Evolutionary conservation across 1,139 yeast genomes (phyloP).

Genomic region (Taphrina pruni): DNA sequence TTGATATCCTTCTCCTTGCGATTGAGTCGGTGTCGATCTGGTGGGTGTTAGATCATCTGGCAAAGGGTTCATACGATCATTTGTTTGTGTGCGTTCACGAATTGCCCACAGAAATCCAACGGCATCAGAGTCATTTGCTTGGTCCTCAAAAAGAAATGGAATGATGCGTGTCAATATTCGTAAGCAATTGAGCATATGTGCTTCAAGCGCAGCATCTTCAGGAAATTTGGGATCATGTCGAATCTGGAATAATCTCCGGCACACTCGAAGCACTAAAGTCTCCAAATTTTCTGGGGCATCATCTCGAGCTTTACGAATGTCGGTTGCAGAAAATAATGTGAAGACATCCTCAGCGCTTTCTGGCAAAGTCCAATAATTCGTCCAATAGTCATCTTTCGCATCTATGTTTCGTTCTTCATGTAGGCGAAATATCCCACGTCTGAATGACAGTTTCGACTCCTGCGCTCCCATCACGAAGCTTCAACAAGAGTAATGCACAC

Average conservation of each 20-base stretch:
- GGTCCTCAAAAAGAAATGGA: conserved; percentile 69
- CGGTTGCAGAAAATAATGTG: conserved; percentile 62
- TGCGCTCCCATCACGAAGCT: conserved; percentile 64
- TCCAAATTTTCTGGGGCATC: conserved; percentile 64
- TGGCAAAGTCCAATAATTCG: conserved; percentile 58
- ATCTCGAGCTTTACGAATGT: conserved; percentile 66
- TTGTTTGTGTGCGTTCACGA: conserved; percentile 25
- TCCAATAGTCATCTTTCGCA: conserved; percentile 63
- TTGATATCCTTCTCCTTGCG: conserved; percentile 2
- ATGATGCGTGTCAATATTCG: conserved; percentile 69
- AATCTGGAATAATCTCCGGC: conserved; percentile 52
- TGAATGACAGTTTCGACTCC: conserved; percentile 68
- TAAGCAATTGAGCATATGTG: conserved; percentile 62
- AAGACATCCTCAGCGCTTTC: conserved; percentile 62
- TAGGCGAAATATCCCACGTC: conserved; percentile 66
- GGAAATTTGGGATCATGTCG: conserved; percentile 50
- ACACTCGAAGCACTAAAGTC: conserved; percentile 59
- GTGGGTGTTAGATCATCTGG: conserved; percentile 39
- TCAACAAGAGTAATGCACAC: neutral
- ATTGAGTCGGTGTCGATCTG: conserved; percentile 8
- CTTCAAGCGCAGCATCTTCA: conserved; percentile 47
- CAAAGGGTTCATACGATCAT: neutral
- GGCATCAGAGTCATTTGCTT: conserved; percentile 52
- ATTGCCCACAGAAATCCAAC: conserved; percentile 58
- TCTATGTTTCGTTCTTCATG: conserved; percentile 62